Evolutionary conservation across 352 stramenopile species (phyloP).

Genomic region (Paralagenidium karlingii): DNA sequence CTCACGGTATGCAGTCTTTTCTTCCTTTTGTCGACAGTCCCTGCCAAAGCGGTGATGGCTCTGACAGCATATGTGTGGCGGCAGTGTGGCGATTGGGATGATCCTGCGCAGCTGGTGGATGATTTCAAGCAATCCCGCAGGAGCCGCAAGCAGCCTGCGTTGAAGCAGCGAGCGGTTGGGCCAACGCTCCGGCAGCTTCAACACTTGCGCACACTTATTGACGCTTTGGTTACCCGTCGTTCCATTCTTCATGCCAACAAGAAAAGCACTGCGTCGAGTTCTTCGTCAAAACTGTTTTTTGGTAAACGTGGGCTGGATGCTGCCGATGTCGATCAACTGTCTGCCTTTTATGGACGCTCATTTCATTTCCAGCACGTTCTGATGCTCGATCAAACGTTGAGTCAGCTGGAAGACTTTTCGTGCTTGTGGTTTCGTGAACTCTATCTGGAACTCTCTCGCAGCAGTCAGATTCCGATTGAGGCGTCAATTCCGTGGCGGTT

Average conservation of each 20-base stretch:
- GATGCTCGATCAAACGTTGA: constrained; percentile 28
- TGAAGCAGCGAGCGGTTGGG: constrained; percentile 13
- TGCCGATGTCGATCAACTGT: constrained; percentile 45
- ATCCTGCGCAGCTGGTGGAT: constrained; percentile 14
- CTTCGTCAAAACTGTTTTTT: constrained; percentile 31
- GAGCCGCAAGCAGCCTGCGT: constrained; percentile 22
- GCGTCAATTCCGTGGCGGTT: constrained; percentile 76
- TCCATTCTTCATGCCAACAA: constrained; percentile 49
- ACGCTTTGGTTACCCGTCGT: constrained; percentile 49
- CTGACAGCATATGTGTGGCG: no score
- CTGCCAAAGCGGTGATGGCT: no score
- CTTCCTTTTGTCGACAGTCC: no score
- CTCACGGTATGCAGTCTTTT: constrained; percentile 24
- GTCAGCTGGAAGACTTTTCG: constrained; percentile 43
- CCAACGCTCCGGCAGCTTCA: constrained; percentile 29
- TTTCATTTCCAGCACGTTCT: constrained; percentile 41
- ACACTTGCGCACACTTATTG: constrained; percentile 33
- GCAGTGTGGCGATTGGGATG: constrained; percentile 47
- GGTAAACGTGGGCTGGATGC: constrained; percentile 76
- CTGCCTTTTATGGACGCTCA: constrained; percentile 32
- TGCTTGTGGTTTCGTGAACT: constrained; percentile 75
- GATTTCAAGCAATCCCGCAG: constrained; percentile 43
- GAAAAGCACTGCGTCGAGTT: no score
- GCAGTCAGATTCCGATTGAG: constrained; percentile 71
- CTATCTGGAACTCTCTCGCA: constrained; percentile 53